Percentiles rank a stretch among this genome's conserved stretches.
Conservation (phyloP, 1,284 basidiomycete species). For the Cryptococcus amylolentus region DNA sequence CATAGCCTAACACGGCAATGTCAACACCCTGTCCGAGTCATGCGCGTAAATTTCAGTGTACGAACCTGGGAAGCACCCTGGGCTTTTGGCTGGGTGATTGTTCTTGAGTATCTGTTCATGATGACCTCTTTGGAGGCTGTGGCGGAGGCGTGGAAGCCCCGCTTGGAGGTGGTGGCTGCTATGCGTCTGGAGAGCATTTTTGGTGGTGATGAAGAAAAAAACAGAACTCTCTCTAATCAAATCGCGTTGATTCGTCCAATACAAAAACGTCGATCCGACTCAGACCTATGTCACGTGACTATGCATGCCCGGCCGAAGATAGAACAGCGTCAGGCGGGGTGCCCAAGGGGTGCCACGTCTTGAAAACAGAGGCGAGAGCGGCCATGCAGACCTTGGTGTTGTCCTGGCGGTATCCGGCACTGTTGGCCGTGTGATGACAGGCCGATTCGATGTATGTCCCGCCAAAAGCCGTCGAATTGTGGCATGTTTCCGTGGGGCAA, state of each 20-base stretch:
- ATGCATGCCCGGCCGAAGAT: too few species aligned
- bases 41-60: background rate
- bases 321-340: too few species aligned
- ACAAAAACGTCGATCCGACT: background rate
- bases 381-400: too few species aligned
- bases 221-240: background rate
- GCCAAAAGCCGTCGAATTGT: too few species aligned
- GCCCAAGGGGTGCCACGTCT: too few species aligned
- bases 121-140: conserved; percentile 15
- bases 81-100: conserved; percentile 81
- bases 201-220: background rate
- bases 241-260: background rate
- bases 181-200: conserved; percentile 17
- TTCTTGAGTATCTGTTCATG: conserved; percentile 78
- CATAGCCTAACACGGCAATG: conserved; percentile 68
- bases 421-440: too few species aligned
- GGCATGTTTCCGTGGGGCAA: too few species aligned
- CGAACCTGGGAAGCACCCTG: conserved; percentile 87
- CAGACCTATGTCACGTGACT: too few species aligned
- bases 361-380: too few species aligned
- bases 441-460: too few species aligned
- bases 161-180: background rate
- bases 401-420: too few species aligned
- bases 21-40: background rate
- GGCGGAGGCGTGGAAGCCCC: conserved; percentile 9